Base-by-base conservation (phyloP, 2,329 filamentous ascomycete species). In the Paracamarosporium sp. region DNA sequence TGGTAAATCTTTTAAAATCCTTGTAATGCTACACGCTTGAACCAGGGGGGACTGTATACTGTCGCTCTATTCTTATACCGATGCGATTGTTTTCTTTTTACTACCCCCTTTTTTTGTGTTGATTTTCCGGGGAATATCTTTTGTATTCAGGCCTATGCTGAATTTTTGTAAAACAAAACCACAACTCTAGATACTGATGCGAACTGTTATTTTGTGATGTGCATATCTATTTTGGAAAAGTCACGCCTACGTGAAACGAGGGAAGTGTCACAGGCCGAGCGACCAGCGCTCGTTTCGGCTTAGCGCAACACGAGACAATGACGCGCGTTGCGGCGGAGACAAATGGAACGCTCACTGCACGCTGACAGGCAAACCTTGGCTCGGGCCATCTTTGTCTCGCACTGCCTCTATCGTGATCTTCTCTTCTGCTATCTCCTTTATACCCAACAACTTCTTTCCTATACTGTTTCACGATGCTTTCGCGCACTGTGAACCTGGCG, bases 401-500 rank as follows among this genome's bases (percentile, higher is more conserved):
- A 4, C 59, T 36, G 24, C 31, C 50, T 55, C 50, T 56, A 53
- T 59, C 43, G 46, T 44, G 61, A 56, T 35, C 54, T 54, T 54
- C 53, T 51, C 63, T 50, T 56, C 62, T 30, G 51, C 40, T 48
- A 25, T 54, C 47, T 36, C 57, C 41, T 48, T 47, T 46, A 48
- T 51, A 63, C 53, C 58, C 40, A 38, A 53, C 59, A 51, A 53
- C 57, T 53, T 59, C 57, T 45, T 62, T 66, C 54, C 54, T 56
- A 52, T 56, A 50, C 53, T 47, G 27, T 41, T 47, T 48, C 47
- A 68, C 33, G 22, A 77, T 76, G 75, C 62, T 69, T 60, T 61
- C 60, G 54, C 69, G 60, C 60, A 68, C 68, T 41, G 57, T 76
- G 54, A 71, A 72, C 60, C 62, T 76, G 60, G 60, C 77, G 65